Evolutionary conservation across 106 monocot species (phyloP).

Genomic region (Alisma plantagoaquatica): DNA sequence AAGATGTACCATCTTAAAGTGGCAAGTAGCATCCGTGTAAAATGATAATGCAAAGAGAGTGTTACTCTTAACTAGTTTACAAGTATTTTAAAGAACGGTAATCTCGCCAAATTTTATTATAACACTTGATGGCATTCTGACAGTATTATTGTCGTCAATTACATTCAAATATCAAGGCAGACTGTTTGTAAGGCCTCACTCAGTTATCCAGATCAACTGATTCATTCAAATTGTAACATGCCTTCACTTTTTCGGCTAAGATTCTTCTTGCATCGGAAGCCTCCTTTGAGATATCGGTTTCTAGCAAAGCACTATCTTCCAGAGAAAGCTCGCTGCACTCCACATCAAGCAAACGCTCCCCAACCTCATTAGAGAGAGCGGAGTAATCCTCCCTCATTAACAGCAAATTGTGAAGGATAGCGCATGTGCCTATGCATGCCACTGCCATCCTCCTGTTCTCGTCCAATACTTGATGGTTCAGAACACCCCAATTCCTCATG

Average conservation of each 20-base stretch:
- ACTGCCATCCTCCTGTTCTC: conserved; percentile 38
- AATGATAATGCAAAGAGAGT: too few relatives aligned
- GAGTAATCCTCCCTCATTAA: conserved; percentile 59
- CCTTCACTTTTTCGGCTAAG: neutral
- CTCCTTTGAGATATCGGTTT: neutral
- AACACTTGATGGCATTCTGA: too few relatives aligned
- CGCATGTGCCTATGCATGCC: conserved; percentile 64
- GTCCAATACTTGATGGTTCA: conserved; percentile 30
- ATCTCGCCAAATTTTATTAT: too few relatives aligned
- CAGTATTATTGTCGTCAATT: too few relatives aligned
- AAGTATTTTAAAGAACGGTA: too few relatives aligned
- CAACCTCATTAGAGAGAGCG: conserved; percentile 13
- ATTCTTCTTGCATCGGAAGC: neutral
- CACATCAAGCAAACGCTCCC: neutral
- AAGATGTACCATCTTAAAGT: too few relatives aligned
- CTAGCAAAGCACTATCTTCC: neutral
- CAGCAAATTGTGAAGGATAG: conserved; percentile 68
- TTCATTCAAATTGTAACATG: too few relatives aligned
- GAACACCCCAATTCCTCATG: conserved; percentile 55
- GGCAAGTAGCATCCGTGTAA: too few relatives aligned
- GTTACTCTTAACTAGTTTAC: too few relatives aligned
- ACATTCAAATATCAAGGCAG: too few relatives aligned
- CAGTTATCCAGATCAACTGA: too few relatives aligned
- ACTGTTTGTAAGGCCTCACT: too few relatives aligned
- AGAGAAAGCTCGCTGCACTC: neutral